Percentiles rank a stretch among this genome's conserved stretches.
These are phyloP conservation scores for Suillus spraguei DNA, from an alignment of 768 basidiomycete species.

Conservation along the genomic window DNA sequence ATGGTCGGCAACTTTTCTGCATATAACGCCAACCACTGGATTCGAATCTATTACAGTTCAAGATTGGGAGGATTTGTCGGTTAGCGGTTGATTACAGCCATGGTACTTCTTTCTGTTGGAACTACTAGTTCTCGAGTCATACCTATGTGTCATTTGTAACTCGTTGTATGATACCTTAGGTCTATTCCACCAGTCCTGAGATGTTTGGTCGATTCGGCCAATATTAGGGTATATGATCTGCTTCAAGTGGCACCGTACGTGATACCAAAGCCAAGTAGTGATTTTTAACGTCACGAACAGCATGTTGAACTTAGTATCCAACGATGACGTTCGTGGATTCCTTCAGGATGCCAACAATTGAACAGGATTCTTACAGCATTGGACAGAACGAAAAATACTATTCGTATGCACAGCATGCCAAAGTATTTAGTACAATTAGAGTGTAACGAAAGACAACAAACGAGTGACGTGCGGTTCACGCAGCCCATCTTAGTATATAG, in stretches of 20 bases:
- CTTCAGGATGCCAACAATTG: not conserved
- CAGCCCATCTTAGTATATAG: constrained; percentile 37
- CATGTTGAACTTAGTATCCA: too few relatives aligned
- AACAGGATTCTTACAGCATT: not conserved
- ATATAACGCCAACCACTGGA: not conserved
- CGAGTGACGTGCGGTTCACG: not conserved
- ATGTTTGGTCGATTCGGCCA: too few relatives aligned
- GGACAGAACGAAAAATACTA: not conserved
- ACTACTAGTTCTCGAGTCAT: not conserved
- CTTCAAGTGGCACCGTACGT: too few relatives aligned
- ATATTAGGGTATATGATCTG: too few relatives aligned
- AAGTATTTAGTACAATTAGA: not conserved
- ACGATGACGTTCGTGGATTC: too few relatives aligned
- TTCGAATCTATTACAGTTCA: not conserved
- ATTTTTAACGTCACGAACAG: too few relatives aligned
- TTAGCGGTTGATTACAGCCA: too few relatives aligned
- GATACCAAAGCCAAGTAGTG: too few relatives aligned
- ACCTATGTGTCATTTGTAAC: not conserved
- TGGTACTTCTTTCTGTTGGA: too few relatives aligned
- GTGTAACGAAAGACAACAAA: not conserved
- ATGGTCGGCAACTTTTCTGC: not conserved
- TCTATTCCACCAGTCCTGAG: too few relatives aligned
- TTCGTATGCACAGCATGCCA: not conserved
- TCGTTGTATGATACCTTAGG: too few relatives aligned
- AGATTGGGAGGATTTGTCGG: too few relatives aligned